Evolutionary conservation across 352 stramenopile genomes (phyloP), one percentile per base, ranked within the genome.

Genomic region (Globisporangium paroecandrum): DNA sequence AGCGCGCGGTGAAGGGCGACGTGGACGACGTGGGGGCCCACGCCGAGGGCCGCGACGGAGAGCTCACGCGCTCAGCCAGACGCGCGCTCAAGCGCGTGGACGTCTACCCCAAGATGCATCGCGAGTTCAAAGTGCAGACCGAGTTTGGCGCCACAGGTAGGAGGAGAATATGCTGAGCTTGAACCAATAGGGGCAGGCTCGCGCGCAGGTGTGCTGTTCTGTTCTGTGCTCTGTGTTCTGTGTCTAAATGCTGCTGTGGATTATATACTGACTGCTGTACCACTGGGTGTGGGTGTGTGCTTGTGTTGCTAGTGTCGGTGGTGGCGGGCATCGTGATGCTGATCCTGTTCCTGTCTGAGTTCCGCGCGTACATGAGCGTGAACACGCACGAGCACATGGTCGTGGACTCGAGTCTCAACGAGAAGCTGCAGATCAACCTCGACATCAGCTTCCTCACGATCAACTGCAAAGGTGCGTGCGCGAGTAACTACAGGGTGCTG

Each of bases 381-480:
- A 72, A 91, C 67, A 96, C 80, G 53, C 77, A 97, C 58, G 96
- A 99, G 68, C 92, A 98, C 69, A 97, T 99, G 77, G 79, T 95
- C 15, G 97, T 99, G 36, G 97, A 99, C 85, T 98, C 91, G 34
- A 94, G 78, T 43, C 81, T 99, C 60, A 89, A 93, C 49, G 95
- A 99, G 70, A 90, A 96, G 77, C 94, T 99, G 65, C 81, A 91
- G 72, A 98, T 99, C 71, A 97, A 98, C 77, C 65, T 99, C 27
- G 98, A 99, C 82, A 94, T 99, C 55, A 99, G 97, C 49, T 99
- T 99, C 73, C 94, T 98, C 29, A 82, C 87, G 12, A 80, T 99
- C 62, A 97, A 89, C 66, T 99, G 98, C 84, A 83, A 93, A 69
- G 82, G 79, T 84, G 61, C 22, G 66, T 56, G 13, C 12, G 36